These are phyloP conservation scores for Pleurostoma richardsiae DNA, from an alignment of 2,329 filamentous ascomycete genomes.

Conservation along the genomic window DNA sequence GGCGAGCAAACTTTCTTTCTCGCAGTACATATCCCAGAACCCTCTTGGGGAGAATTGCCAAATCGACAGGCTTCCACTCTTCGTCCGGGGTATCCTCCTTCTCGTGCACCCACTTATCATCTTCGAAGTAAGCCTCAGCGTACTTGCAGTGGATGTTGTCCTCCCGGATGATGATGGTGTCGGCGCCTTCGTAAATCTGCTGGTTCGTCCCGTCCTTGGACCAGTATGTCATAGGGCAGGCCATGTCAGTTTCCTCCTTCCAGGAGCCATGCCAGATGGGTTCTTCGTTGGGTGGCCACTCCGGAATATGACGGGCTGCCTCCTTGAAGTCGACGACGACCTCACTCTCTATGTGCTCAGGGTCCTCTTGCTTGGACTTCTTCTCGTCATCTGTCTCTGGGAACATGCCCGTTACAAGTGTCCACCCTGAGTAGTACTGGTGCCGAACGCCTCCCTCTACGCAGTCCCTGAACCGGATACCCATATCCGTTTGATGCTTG, in stretches of 20 bases:
- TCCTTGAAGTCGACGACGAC: conserved; percentile 4
- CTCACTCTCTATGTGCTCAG: conserved; percentile 4
- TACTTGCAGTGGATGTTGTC: background rate
- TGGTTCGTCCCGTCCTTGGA: background rate
- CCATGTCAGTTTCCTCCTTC: too few species aligned
- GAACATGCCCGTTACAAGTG: background rate
- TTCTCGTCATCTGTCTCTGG: background rate
- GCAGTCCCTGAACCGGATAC: background rate
- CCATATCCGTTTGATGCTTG: background rate
- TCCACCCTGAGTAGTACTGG: conserved; percentile 1
- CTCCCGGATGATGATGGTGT: background rate
- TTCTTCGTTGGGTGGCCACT: conserved; percentile 1
- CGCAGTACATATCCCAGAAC: conserved; percentile 3
- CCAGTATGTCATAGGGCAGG: background rate
- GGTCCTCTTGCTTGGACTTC: background rate
- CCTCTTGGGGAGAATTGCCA: conserved; percentile 3
- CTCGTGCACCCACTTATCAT: background rate
- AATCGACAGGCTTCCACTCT: background rate
- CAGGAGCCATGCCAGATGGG: background rate
- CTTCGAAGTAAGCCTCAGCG: background rate
- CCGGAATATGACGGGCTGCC: background rate
- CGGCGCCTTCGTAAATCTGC: background rate
- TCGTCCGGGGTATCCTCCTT: background rate
- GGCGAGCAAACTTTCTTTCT: conserved; percentile 4
- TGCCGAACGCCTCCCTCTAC: too few species aligned